These are phyloP conservation scores for Trichoderma sp. DNA, from an alignment of 2,329 filamentous ascomycete genomes.

Conservation along the genomic window DNA sequence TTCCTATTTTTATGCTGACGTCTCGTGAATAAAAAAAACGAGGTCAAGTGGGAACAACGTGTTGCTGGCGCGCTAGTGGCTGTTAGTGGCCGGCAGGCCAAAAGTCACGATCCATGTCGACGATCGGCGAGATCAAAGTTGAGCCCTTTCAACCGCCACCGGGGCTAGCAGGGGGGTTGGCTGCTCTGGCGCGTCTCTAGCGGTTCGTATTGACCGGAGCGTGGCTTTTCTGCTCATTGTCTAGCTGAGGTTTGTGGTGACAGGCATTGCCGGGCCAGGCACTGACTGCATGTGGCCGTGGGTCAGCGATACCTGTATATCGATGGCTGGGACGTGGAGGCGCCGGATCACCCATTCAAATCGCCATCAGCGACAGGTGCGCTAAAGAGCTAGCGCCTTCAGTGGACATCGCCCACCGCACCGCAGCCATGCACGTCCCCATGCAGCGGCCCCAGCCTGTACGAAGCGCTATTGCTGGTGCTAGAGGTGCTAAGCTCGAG, in stretches of 20 bases:
- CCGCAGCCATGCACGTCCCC: not conserved
- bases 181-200: slow-evolving; percentile 3
- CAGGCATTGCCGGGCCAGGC: not conserved
- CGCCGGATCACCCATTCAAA: too few relatives aligned
- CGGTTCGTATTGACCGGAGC: slow-evolving; percentile 1
- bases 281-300: not conserved
- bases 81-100: not conserved
- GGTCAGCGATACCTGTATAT: too few relatives aligned
- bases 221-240: not conserved
- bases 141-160: not conserved
- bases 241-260: not conserved
- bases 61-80: slow-evolving; percentile 6
- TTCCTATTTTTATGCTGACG: slow-evolving; percentile 11
- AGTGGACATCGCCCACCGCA: not conserved
- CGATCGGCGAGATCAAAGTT: slow-evolving; percentile 10
- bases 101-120: slow-evolving; percentile 9
- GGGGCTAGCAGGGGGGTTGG: not conserved
- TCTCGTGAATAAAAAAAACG: not conserved
- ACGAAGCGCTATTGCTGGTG: slow-evolving; percentile 2
- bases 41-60: slow-evolving; percentile 3
- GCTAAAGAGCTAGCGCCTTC: not conserved
- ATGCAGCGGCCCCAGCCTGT: not conserved
- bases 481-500: too few relatives aligned
- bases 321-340: too few relatives aligned
- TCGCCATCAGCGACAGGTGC: not conserved